Conservation (phyloP, 2,329 filamentous ascomycete species). For the Ophiostoma sp. region DNA sequence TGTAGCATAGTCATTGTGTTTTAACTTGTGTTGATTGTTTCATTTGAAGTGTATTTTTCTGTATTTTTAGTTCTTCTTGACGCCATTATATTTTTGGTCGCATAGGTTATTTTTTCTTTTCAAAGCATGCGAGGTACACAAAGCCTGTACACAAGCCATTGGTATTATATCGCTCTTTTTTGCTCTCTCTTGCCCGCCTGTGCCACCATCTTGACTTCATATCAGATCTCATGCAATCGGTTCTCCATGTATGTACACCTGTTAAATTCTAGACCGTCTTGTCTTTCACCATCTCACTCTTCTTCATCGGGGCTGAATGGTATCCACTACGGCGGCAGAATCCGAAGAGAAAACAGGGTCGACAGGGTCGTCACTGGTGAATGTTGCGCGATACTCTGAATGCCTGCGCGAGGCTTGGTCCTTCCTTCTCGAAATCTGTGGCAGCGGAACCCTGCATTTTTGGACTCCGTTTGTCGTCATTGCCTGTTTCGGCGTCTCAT, state of each 20-base stretch:
- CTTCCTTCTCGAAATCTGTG: not conserved
- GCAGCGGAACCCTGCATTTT: not conserved
- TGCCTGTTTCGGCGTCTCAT: conserved; percentile 20
- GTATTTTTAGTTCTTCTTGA: not conserved
- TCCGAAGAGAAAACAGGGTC: not conserved
- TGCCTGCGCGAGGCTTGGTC: not conserved
- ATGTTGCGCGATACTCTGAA: not conserved
- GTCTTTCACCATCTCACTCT: not conserved
- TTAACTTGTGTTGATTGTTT: not conserved
- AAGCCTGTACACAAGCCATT: not conserved
- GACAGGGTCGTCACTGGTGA: not conserved
- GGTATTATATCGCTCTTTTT: not conserved
- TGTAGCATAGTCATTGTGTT: too few species aligned
- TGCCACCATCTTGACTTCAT: not conserved
- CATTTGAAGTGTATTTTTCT: not conserved
- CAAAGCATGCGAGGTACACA: not conserved
- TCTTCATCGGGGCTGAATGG: not conserved
- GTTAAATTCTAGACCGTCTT: not conserved
- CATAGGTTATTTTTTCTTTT: not conserved
- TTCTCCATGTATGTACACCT: not conserved
- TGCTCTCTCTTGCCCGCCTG: not conserved
- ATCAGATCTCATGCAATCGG: not conserved
- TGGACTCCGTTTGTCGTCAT: conserved; percentile 12
- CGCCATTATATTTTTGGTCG: not conserved
- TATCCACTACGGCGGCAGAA: not conserved